Evolutionary conservation across 768 basidiomycete species (phyloP).

Genomic region (Rhodotorula sphaerocarpa): DNA sequence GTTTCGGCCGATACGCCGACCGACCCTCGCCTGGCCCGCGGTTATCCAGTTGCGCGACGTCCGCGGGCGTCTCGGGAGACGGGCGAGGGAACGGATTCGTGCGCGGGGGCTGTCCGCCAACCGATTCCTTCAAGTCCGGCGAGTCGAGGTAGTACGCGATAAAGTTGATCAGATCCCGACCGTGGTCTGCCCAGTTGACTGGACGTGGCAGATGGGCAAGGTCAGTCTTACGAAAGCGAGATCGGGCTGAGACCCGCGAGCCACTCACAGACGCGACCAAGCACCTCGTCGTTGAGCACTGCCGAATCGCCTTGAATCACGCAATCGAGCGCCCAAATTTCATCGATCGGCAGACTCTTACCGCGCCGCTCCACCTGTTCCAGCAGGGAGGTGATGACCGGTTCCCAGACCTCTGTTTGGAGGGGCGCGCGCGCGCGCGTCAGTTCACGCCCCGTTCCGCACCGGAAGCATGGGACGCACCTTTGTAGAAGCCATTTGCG

Average conservation of each 20-base stretch:
- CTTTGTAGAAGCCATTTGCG: constrained; percentile 81
- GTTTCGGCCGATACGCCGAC: too few relatives aligned
- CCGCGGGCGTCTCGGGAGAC: too few relatives aligned
- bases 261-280: constrained; percentile 56
- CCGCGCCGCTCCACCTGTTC: constrained; percentile 39
- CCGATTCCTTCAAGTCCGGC: not conserved
- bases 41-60: too few relatives aligned
- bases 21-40: too few relatives aligned
- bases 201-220: not conserved
- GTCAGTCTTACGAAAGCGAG: not conserved
- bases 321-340: constrained; percentile 75
- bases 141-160: constrained; percentile 54
- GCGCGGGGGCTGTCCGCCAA: too few relatives aligned
- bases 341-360: constrained; percentile 50
- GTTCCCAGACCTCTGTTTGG: constrained; percentile 77
- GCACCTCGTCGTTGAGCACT: constrained; percentile 55
- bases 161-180: constrained; percentile 71
- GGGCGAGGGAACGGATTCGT: too few relatives aligned
- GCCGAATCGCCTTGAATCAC: constrained; percentile 79
- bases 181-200: constrained; percentile 73
- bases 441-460: not conserved
- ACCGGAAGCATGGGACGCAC: constrained; percentile 47
- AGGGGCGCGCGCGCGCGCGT: not conserved
- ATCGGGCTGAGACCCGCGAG: too few relatives aligned
- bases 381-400: constrained; percentile 54